Conservation (phyloP, 768 basidiomycete species). For the Suillus fuscotomentosus region DNA sequence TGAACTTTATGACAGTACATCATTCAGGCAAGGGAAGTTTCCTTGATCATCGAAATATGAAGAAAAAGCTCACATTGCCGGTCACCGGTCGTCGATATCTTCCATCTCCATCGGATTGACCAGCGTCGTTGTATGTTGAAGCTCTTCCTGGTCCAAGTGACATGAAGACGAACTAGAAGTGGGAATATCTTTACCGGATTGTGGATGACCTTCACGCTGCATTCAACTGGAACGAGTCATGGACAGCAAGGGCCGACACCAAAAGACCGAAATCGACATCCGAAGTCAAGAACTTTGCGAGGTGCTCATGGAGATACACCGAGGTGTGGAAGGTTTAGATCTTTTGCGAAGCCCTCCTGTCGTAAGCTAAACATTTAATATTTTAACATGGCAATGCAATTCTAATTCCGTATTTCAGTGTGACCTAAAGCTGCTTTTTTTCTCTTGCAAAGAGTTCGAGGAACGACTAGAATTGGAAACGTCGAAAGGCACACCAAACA, state of each 20-base stretch:
- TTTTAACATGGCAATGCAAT: not conserved
- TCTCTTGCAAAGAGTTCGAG: not conserved
- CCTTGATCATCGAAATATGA: not conserved
- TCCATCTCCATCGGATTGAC: too few species aligned
- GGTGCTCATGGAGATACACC: not conserved
- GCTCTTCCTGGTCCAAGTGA: not conserved
- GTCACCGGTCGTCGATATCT: not conserved
- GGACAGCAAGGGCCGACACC: not conserved
- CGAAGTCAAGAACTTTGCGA: not conserved
- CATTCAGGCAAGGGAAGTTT: not conserved
- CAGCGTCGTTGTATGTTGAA: not conserved
- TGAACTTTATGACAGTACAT: not conserved
- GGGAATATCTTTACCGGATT: not conserved
- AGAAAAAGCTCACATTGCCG: not conserved
- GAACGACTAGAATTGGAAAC: not conserved
- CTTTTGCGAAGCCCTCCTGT: not conserved
- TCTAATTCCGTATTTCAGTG: not conserved
- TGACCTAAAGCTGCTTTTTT: not conserved
- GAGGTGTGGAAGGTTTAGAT: not conserved
- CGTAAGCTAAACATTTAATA: not conserved
- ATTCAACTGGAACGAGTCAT: not conserved
- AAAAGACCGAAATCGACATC: not conserved
- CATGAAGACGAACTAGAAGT: not conserved
- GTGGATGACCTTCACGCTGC: too few species aligned
- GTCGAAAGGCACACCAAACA: not conserved